phyloP scores from a whole-genome alignment of 495 filamentous ascomycete genomes.

The Aspergillus incahuasiensis region DNA sequence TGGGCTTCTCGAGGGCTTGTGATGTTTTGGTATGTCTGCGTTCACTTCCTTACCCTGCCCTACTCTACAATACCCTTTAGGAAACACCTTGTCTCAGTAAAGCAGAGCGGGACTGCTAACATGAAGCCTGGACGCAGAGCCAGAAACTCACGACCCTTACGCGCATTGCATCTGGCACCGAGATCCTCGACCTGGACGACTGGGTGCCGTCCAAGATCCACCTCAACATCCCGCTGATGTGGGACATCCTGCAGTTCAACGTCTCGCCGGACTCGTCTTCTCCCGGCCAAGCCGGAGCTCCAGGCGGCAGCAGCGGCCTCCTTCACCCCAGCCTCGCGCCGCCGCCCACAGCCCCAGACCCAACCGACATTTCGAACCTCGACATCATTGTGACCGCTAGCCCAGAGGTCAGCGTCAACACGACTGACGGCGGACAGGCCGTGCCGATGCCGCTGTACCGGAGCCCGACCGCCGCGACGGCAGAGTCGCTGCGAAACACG shows the following conservation, averaged over 20 bases:
- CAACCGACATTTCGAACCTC: constrained; percentile 24
- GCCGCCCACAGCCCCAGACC: constrained; percentile 5
- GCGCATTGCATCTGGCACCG: constrained; percentile 39
- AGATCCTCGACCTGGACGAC: constrained; percentile 35
- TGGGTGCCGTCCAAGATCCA: constrained; percentile 45
- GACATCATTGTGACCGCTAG: constrained; percentile 45
- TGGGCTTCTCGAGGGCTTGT: constrained; percentile 37
- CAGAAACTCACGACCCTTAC: constrained; percentile 40
- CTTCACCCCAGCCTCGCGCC: constrained; percentile 32
- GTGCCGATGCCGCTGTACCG: constrained; percentile 32
- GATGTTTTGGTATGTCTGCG: constrained; percentile 29
- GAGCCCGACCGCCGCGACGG: constrained; percentile 21
- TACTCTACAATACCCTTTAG: too few relatives aligned
- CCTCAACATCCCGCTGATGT: constrained; percentile 49
- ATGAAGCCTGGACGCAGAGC: constrained; percentile 31
- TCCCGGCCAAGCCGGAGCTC: too few relatives aligned
- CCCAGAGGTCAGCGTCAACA: constrained; percentile 41
- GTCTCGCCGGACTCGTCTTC: constrained; percentile 20
- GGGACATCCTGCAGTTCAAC: constrained; percentile 43
- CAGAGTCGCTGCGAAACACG: constrained; percentile 20
- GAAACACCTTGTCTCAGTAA: too few relatives aligned
- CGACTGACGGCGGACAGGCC: constrained; percentile 39
- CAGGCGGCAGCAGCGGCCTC: constrained; percentile 24
- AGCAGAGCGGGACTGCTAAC: too few relatives aligned
- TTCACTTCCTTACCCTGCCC: not conserved